Percentiles rank a stretch among this genome's conserved stretches.
Conservation (phyloP, 345 rosid species). For the Murraya koenigii region DNA sequence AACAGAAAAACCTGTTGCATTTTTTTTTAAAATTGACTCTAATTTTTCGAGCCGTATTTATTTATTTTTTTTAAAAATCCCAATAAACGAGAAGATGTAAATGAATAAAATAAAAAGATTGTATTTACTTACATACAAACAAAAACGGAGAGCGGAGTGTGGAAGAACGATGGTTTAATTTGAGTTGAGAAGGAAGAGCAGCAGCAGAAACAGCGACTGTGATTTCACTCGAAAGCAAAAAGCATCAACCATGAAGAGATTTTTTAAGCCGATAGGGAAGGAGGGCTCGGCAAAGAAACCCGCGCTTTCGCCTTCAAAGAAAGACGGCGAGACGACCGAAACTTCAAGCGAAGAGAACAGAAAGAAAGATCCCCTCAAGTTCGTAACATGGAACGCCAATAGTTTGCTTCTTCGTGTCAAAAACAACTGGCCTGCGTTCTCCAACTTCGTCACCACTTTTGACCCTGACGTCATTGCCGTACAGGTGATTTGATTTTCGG, state of each 20-base stretch:
- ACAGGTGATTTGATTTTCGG: conserved; percentile 44
- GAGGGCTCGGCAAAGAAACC: conserved; percentile 79
- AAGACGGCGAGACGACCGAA: conserved; percentile 18
- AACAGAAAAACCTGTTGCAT: too few species aligned
- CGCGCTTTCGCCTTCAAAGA: conserved; percentile 33
- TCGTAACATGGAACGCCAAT: conserved; percentile 91
- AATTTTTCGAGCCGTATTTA: too few species aligned
- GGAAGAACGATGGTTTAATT: background rate
- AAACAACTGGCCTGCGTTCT: conserved; percentile 80
- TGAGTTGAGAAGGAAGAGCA: background rate
- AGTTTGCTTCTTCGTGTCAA: conserved; percentile 93
- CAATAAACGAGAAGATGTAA: too few species aligned
- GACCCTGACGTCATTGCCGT: conserved; percentile 89
- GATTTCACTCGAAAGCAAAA: background rate
- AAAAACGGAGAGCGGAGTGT: background rate
- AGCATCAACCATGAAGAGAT: conserved; percentile 64
- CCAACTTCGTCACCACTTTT: conserved; percentile 54
- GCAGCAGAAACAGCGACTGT: background rate
- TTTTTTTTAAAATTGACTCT: too few species aligned
- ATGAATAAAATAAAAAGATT: too few species aligned
- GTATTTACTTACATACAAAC: too few species aligned
- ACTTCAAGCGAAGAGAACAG: conserved; percentile 20
- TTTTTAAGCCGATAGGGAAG: conserved; percentile 89
- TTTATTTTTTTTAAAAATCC: too few species aligned
- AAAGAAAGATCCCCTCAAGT: conserved; percentile 67